Evolutionary conservation across 352 stramenopile species (phyloP), one percentile per base, ranked within the genome.

Genomic region (Globisporangium spinosum): DNA sequence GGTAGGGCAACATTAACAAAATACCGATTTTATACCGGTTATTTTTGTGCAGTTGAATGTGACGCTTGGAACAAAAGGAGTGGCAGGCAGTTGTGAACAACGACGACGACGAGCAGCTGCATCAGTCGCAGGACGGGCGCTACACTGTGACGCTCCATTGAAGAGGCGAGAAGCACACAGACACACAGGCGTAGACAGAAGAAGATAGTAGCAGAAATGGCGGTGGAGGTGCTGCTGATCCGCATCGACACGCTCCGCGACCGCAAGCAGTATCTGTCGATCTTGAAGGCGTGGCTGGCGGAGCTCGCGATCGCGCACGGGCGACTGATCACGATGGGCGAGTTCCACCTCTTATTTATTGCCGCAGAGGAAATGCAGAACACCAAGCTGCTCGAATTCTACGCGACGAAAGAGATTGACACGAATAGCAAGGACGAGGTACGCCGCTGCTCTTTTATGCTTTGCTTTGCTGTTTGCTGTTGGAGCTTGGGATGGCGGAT

Each of bases 191-290:
- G 29, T 32, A 32, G 29, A 32, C 29, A 32, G 29, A n/a, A 38
- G 15, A 27, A 65, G 5, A 45, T 2, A 49, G 8, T n/a, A 51
- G 13, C 34, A 62, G 10, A 34, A 62, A 49, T 60, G 34, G 15
- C 32, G 40, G 78, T 90, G 79, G 80, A 92, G 70, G 65, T 81
- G 63, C 64, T 94, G 45, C 68, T 90, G 38, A 58, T 94, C 27
- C 82, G 87, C 29, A 83, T 94, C 45, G 87, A 94, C 70, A 76
- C 83, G 71, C 80, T 94, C 70, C 78, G 69, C 27, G 82, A 90
- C 64, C 83, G 82, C 27, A 62, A 67, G 22, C 70, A 70, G 47
- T 94, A 94, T 64, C 64, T 91, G n/a, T 73, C 75, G 57, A 78
- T 73, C 20, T 58, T 93, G 62, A 84, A 81, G 45, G 43, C 62